phyloP scores from a whole-genome alignment of 345 rosid genomes.

The Aethionema arabicum region DNA sequence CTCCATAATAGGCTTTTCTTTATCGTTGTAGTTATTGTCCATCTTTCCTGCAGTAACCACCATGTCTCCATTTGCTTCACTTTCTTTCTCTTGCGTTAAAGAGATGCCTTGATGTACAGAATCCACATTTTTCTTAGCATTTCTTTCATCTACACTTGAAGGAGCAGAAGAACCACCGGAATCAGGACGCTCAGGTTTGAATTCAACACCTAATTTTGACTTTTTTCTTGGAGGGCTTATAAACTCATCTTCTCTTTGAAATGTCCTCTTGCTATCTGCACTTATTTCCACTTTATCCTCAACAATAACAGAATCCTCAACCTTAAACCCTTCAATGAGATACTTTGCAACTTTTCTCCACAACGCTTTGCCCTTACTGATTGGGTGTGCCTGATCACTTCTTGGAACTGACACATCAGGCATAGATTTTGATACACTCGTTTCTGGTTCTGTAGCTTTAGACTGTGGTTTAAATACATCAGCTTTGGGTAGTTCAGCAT shows the following conservation, averaged over 20 bases:
- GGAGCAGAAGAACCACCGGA: slow-evolving; percentile 36
- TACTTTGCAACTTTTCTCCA: slow-evolving; percentile 42
- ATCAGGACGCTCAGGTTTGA: slow-evolving; percentile 27
- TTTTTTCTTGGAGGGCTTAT: slow-evolving; percentile 37
- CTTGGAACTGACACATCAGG: slow-evolving; percentile 32
- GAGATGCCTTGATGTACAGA: slow-evolving; percentile 31
- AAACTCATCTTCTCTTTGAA: slow-evolving; percentile 50
- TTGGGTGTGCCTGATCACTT: slow-evolving; percentile 26
- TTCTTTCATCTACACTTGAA: slow-evolving; percentile 22
- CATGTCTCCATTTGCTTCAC: slow-evolving; percentile 36
- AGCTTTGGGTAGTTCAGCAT: slow-evolving; percentile 30
- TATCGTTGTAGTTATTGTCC: slow-evolving; percentile 25
- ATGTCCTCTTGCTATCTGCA: slow-evolving; percentile 44
- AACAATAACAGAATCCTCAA: slow-evolving; percentile 25
- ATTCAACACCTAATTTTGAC: slow-evolving; percentile 31
- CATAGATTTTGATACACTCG: slow-evolving; percentile 30
- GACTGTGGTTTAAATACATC: slow-evolving; percentile 31
- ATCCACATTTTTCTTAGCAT: slow-evolving; percentile 33
- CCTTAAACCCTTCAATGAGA: slow-evolving; percentile 37
- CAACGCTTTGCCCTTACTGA: slow-evolving; percentile 37
- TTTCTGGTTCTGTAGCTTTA: slow-evolving; percentile 23
- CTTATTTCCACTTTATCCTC: slow-evolving; percentile 28
- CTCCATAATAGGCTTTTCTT: slow-evolving; percentile 16
- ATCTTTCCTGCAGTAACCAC: slow-evolving; percentile 20
- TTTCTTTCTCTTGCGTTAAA: slow-evolving; percentile 31